phyloP scores from a whole-genome alignment of 2,329 filamentous ascomycete genomes.

The Aspergillus pseudonomiae region DNA sequence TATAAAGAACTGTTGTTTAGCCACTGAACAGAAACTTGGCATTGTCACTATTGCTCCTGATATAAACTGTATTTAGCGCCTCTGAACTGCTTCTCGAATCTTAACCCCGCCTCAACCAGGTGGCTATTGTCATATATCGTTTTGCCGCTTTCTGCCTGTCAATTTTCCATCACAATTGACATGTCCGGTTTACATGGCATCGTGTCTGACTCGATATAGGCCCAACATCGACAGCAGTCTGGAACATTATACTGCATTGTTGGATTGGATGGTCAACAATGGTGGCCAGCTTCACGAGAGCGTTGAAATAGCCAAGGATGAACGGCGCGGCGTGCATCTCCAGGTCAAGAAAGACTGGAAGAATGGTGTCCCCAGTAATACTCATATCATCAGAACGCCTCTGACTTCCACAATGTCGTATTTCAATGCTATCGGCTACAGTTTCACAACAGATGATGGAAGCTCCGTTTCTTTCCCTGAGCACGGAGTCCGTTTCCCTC shows the following conservation, averaged over 20 bases:
- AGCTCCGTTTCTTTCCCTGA: constrained; percentile 27
- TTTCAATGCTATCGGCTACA: constrained; percentile 37
- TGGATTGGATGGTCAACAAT: constrained; percentile 37
- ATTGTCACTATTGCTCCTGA: background rate
- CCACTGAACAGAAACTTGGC: background rate
- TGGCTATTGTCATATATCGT: background rate
- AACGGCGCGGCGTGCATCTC: constrained; percentile 38
- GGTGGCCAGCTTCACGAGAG: constrained; percentile 37
- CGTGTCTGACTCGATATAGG: constrained; percentile 14
- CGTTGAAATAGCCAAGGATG: constrained; percentile 38
- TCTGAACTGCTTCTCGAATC: background rate
- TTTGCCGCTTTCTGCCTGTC: background rate
- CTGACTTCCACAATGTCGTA: constrained; percentile 41
- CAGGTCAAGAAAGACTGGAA: constrained; percentile 35
- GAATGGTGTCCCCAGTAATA: constrained; percentile 30
- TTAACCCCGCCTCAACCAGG: background rate
- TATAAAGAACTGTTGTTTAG: background rate
- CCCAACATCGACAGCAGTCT: constrained; percentile 20
- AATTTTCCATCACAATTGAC: background rate
- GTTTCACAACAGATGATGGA: background rate
- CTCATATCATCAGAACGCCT: constrained; percentile 40
- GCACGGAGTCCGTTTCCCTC: constrained; percentile 50
- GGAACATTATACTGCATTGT: constrained; percentile 31
- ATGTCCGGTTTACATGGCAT: background rate
- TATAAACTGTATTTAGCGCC: background rate